A percentile compares a stretch with the other conserved stretches of the same genome.
phyloP scores from a whole-genome alignment of 2,329 filamentous ascomycete species.

The Elsinoe ampelina region DNA sequence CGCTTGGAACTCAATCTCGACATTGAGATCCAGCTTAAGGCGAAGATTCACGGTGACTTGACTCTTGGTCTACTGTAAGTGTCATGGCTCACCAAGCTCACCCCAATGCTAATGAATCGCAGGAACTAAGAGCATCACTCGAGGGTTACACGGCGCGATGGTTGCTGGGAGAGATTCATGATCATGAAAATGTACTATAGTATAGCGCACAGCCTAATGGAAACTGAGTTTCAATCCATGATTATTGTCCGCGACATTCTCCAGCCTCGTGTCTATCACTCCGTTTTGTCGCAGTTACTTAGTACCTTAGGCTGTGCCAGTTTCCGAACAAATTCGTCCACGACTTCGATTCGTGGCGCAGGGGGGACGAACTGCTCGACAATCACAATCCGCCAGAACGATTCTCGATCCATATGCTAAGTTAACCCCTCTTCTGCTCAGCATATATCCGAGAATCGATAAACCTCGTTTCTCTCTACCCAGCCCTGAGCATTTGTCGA shows the following conservation, averaged over 20 bases:
- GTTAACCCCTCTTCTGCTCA: too few relatives aligned
- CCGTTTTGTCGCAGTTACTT: too few relatives aligned
- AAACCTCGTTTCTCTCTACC: too few relatives aligned
- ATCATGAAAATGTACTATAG: slow-evolving; percentile 13
- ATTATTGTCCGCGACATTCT: too few relatives aligned
- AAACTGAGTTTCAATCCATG: not conserved
- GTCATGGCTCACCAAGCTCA: not conserved
- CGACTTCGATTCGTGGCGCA: not conserved
- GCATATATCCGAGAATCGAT: too few relatives aligned
- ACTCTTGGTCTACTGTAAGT: slow-evolving; percentile 48
- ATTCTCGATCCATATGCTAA: not conserved
- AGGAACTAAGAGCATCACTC: not conserved
- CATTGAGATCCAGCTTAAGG: slow-evolving; percentile 55
- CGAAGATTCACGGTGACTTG: slow-evolving; percentile 55
- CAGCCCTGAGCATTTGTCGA: not conserved
- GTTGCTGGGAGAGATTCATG: slow-evolving; percentile 5
- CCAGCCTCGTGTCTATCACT: too few relatives aligned
- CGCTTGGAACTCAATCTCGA: slow-evolving; percentile 52
- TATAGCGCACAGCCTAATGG: slow-evolving; percentile 6
- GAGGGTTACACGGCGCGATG: not conserved
- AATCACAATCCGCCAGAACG: not conserved
- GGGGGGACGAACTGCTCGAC: not conserved
- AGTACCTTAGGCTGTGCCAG: too few relatives aligned
- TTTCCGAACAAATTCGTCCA: not conserved
- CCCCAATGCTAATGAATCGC: not conserved